Evolutionary conservation across 352 stramenopile genomes (phyloP), one percentile per base, ranked within the genome.

Genomic region (Phytophthora ohioensis): DNA sequence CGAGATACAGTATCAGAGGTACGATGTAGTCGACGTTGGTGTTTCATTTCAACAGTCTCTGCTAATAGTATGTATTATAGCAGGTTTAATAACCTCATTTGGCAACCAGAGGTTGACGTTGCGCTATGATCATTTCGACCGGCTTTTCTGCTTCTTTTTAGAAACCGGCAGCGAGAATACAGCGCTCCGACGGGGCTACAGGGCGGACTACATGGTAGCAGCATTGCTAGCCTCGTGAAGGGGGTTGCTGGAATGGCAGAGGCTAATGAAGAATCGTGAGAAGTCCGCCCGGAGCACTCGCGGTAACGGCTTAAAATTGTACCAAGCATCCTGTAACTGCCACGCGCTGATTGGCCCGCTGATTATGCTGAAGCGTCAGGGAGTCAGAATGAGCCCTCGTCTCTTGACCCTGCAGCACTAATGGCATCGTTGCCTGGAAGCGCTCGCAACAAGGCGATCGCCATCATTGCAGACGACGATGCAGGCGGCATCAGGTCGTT

Each of bases 101-200:
- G 39, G 27, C 59, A 67, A 67, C 43, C 60, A 45, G 12, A 15
- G 60, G 39, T 47, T 45, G 48, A 65, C 21, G 46, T 56, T 63
- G 39, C 41, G 34, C 31, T 52, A 27, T 41, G 56, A n/a, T 57
- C 35, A 35, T 35, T 31, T 55, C 35, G 36, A 52, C 48, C 61
- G 61, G 46, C 41, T 67, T 57, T 63, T 69, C 61, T 64, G 46
- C 49, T 67, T 59, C 49, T 72, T 67, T 72, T 53, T 63, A 57
- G 64, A 72, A 72, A 60, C 64, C 17, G 36, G 36, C 63, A 64
- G 31, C 38, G 46, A 66, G 35, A 59, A 39, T 54, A 39, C 56
- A 30, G 56, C 46, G 63, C 30, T 57, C 38, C 13, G 60, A 63
- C 43, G 62, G 36, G 42, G 55, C 42, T 54, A 27, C 1, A 21